phyloP scores from a whole-genome alignment of 257 asterid genomes.

The Linaria vulgaris region DNA sequence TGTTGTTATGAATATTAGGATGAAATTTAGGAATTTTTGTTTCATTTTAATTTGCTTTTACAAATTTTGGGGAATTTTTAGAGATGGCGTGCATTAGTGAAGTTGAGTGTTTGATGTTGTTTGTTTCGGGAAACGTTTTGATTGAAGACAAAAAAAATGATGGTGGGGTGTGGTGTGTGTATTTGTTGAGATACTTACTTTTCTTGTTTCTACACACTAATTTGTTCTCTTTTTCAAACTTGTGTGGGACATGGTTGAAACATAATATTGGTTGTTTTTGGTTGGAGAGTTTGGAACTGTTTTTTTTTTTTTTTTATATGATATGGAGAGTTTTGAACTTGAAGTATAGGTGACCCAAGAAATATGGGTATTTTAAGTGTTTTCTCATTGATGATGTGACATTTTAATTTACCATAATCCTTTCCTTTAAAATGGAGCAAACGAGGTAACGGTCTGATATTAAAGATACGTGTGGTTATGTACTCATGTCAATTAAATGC shows the following conservation, averaged over 20 bases:
- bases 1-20: not conserved
- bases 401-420: not conserved
- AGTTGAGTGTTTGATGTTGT: no score
- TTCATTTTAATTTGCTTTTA: conserved; percentile 24
- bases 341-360: not conserved
- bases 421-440: no score
- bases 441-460: no score
- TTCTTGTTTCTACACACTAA: not conserved
- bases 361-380: not conserved
- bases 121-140: no score
- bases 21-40: not conserved
- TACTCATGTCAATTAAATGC: no score
- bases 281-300: not conserved
- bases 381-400: not conserved
- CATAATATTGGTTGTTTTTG: not conserved
- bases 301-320: no score
- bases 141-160: not conserved
- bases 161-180: no score
- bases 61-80: no score
- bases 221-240: conserved; percentile 27
- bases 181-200: no score
- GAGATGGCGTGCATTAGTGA: no score
- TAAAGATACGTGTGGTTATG: no score
- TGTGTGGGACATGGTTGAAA: not conserved
- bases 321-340: not conserved